phyloP scores from a whole-genome alignment of 805 yeast species.

The Teunomyces atbi region DNA sequence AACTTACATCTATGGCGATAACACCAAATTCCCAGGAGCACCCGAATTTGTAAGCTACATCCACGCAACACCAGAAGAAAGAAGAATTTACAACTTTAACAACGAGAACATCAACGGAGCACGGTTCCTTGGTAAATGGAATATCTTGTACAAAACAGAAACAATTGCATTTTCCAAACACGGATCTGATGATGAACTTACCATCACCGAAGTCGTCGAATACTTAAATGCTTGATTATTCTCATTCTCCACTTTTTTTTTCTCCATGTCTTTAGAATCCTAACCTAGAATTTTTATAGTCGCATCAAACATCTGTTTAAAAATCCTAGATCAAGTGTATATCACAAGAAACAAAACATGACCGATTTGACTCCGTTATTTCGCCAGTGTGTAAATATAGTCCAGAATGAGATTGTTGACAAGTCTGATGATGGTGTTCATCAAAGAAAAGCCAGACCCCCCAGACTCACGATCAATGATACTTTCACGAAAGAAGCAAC shows the following conservation, averaged over 20 bases:
- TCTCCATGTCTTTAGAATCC: too few species aligned
- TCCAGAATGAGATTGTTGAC: constrained; percentile 30
- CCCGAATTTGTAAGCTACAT: constrained; percentile 41
- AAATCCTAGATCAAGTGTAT: neutral
- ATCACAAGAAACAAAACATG: constrained; percentile 24
- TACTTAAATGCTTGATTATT: constrained; percentile 23
- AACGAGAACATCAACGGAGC: constrained; percentile 26
- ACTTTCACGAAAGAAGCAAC: constrained; percentile 41
- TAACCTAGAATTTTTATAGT: too few species aligned
- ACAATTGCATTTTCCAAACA: constrained; percentile 13
- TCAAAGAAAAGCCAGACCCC: constrained; percentile 2
- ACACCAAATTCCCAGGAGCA: constrained; percentile 34
- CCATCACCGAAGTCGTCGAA: constrained; percentile 27
- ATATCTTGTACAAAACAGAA: constrained; percentile 36
- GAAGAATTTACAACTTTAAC: constrained; percentile 25
- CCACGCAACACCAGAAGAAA: constrained; percentile 35
- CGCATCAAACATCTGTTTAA: too few species aligned
- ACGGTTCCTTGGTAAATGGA: constrained; percentile 38
- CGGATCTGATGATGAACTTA: constrained; percentile 19
- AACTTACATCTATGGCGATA: constrained; percentile 39
- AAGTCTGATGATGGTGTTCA: constrained; percentile 8
- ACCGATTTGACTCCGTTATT: constrained; percentile 50
- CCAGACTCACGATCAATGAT: constrained; percentile 25
- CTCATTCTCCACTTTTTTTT: neutral
- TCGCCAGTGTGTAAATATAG: constrained; percentile 45